Percentiles rank a stretch among this genome's conserved stretches.
Conservation (phyloP, 1,284 basidiomycete genomes). For the Pseudomicrostroma phylloplanum region DNA sequence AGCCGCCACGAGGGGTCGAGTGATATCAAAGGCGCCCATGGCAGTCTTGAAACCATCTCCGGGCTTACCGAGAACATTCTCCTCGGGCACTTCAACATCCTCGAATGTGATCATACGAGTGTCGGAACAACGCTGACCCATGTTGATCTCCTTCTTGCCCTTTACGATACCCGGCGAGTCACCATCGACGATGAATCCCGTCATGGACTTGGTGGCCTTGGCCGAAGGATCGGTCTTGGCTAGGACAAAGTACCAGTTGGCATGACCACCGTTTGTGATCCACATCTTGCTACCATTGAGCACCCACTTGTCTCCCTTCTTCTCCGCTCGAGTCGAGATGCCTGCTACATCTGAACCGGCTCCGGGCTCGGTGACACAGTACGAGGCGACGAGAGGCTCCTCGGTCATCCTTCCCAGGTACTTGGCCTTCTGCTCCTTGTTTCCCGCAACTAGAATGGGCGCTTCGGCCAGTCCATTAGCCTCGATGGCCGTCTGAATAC, state of each 20-base stretch:
- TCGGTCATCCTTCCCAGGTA: slow-evolving; percentile 59
- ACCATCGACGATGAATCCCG: slow-evolving; percentile 58
- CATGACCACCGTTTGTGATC: slow-evolving; percentile 55
- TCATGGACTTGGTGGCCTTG: slow-evolving; percentile 55
- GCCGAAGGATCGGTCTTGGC: slow-evolving; percentile 56
- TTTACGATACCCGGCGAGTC: slow-evolving; percentile 54
- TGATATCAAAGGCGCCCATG: slow-evolving; percentile 59
- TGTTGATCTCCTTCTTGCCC: slow-evolving; percentile 58
- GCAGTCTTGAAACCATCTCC: slow-evolving; percentile 59
- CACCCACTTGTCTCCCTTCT: slow-evolving; percentile 56
- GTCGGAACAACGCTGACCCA: slow-evolving; percentile 59
- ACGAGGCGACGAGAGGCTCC: slow-evolving; percentile 58
- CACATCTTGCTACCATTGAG: slow-evolving; percentile 58
- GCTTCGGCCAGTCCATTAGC: slow-evolving; percentile 57
- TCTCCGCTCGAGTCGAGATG: slow-evolving; percentile 53
- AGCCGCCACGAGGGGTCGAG: slow-evolving; percentile 55
- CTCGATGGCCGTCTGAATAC: slow-evolving; percentile 56
- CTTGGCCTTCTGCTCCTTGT: slow-evolving; percentile 56
- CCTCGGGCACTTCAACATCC: slow-evolving; percentile 55
- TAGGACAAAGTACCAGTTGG: slow-evolving; percentile 59
- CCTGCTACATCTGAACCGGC: slow-evolving; percentile 58
- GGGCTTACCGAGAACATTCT: slow-evolving; percentile 56
- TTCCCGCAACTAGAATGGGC: slow-evolving; percentile 56
- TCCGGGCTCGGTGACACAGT: slow-evolving; percentile 57
- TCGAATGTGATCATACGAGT: slow-evolving; percentile 59